phyloP scores from a whole-genome alignment of 2,329 filamentous ascomycete species.

The Sporothrix brunneoviolacea region DNA sequence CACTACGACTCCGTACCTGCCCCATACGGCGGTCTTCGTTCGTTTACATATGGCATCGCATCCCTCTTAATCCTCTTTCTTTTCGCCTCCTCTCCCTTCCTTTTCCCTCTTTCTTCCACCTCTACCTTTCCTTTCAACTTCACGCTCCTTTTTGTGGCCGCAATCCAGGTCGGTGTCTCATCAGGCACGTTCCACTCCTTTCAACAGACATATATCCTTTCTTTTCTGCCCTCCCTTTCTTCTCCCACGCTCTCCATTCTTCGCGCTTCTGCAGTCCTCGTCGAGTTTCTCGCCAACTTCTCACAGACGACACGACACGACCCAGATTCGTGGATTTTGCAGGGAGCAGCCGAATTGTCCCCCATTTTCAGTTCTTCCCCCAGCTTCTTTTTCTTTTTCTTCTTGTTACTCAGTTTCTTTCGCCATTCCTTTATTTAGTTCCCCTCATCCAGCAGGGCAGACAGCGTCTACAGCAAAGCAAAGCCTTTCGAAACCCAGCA shows the following conservation, averaged over 20 bases:
- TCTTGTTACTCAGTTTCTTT: neutral
- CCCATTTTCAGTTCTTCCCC: neutral
- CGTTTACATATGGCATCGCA: neutral
- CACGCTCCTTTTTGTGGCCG: constrained; percentile 15
- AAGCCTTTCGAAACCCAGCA: neutral
- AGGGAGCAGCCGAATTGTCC: constrained; percentile 9
- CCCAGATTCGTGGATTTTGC: too few species aligned
- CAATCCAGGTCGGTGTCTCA: constrained; percentile 14
- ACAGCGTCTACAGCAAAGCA: constrained; percentile 8
- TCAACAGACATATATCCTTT: constrained; percentile 5
- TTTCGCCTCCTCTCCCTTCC: neutral
- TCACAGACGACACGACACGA: neutral
- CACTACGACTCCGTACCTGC: too few species aligned
- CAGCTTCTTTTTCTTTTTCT: neutral
- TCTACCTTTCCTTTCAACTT: constrained; percentile 6
- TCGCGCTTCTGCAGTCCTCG: neutral
- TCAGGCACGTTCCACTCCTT: constrained; percentile 16
- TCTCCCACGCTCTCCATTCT: neutral
- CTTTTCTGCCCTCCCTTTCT: neutral
- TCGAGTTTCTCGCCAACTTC: neutral
- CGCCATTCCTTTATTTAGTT: neutral
- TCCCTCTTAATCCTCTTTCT: neutral
- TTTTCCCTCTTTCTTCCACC: neutral
- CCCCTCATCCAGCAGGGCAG: constrained; percentile 12
- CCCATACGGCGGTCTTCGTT: neutral